Evolutionary conservation across 202 grass and related monocot genomes (phyloP), one percentile per base, ranked within the genome.

Genomic region (Saccharum hybrid): DNA sequence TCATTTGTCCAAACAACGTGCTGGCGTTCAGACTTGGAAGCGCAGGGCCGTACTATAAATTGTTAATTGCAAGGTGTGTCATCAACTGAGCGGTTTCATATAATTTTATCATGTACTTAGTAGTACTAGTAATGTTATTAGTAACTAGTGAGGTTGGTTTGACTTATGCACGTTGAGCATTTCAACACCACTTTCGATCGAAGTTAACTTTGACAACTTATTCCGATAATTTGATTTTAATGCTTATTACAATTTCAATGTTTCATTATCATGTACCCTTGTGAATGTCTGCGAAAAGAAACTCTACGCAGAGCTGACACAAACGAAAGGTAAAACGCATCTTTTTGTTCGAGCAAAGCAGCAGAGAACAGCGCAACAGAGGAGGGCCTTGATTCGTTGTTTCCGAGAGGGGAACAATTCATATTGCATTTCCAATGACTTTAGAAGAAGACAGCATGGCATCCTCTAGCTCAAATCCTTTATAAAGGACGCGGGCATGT

Each of bases 1-100:
- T 79, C 37, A 74, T 79, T 66, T 72, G 45, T 26, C 37, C 72
- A 62, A n/a, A 8, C 41, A 86, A 86, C 83, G 83, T 86, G 78
- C 46, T 66, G 59, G 42, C 34, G 30, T 5, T 60, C n/a, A n/a
- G 7, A 10, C 36, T 76, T 40, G 46, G 37, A 71, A 43, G 41
- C 66, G 10, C 28, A 26, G n/a, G 41, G 66, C 16, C 6, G 57
- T 80, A 71, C 37, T 45, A 36, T 66, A n/a, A 78, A 43, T n/a
- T 59, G 43, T 40, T 68, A 39, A 26, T 63, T 68, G n/a, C 75
- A n/a, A n/a, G 8, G 2, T 2, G 3, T 15, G 23, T 40, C 21
- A n/a, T 52, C 16, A 72, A 46, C 18, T 8, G 14, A 54, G 46
- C 14, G 31, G 43, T 79, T 63, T 10, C 39, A 8, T 6, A 54